Base-by-base conservation (phyloP, 371 early-diverging fungal genomes). In the Catenaria anguillulae region DNA sequence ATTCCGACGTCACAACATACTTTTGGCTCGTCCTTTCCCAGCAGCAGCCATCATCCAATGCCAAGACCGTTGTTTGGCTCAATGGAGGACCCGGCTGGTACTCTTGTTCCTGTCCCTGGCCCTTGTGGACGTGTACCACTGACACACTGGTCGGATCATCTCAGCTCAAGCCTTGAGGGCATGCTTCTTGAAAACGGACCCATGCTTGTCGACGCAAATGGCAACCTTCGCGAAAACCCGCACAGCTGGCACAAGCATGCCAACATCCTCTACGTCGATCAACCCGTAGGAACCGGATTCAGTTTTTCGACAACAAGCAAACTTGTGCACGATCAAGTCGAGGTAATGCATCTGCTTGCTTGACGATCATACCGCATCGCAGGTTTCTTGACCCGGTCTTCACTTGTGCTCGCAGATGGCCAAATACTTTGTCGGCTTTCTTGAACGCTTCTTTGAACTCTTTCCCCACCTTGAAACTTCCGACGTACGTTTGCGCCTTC, bases 141-240 rank as follows among this genome's bases (percentile, higher is more conserved):
- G 5, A 40, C 17, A 10, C 17, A 40, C 17, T 40, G 5, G 5
- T 40, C 17, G 40, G n/a, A n/a, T n/a, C n/a, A n/a, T 40, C 17
- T 5, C 40, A 40, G 40, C 40, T 40, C 40, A 17, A 40, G 89
- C 66, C 84, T 88, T 78, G 90, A 89, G 70, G 92, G 92, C 34
- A 67, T 88, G 64, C 84, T 90, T 69, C 71, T 92, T 50, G 92
- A 90, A 66, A 82, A 83, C 62, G 92, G 90, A n/a, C 88, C 89
- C 17, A 80, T 79, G 60, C 76, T 80, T 45, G 77, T 83, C 10
- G 70, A 71, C 19, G 55, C 64, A 29, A 69, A 84, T 64, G 64
- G 76, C 45, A 67, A 73, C 2, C 62, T 86, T 12, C 67, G 70
- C 13, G 58, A 75, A 19, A 84, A 77, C 63, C 67, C 69, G 33